Evolutionary conservation across 805 yeast genomes (phyloP).

Genomic region (Pichia occidentalis): DNA sequence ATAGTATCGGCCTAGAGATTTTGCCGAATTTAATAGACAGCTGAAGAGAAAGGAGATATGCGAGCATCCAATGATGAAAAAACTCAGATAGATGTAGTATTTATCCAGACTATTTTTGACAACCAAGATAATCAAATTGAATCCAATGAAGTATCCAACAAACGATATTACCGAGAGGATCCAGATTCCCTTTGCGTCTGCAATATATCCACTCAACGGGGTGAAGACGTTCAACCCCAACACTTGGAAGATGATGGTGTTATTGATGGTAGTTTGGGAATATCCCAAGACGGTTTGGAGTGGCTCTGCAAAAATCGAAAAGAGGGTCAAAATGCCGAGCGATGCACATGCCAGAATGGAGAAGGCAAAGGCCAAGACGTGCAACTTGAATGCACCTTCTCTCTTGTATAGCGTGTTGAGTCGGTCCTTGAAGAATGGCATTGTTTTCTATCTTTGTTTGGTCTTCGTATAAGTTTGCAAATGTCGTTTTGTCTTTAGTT

Average conservation of each 20-base stretch:
- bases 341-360: conserved; percentile 27
- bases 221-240: conserved; percentile 79
- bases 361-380: conserved; percentile 22
- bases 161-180: conserved; percentile 57
- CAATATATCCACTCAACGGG: conserved; percentile 74
- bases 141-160: conserved; percentile 59
- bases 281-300: conserved; percentile 53
- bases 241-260: conserved; percentile 66
- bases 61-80: conserved; percentile 59
- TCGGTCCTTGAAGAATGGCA: not conserved
- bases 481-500: no score
- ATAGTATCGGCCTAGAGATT: conserved; percentile 56
- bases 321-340: conserved; percentile 28
- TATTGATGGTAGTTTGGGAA: conserved; percentile 58
- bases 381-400: conserved; percentile 21
- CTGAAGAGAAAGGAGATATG: conserved; percentile 65
- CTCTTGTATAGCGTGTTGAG: conserved; percentile 10
- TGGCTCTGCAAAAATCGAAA: conserved; percentile 64
- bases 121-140: conserved; percentile 41
- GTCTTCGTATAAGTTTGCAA: no score
- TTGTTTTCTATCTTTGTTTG: no score
- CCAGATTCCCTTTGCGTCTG: conserved; percentile 77
- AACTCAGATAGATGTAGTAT: conserved; percentile 39
- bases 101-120: conserved; percentile 28
- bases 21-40: conserved; percentile 71